Evolutionary conservation across 352 stramenopile species (phyloP), one percentile per base, ranked within the genome.

Genomic region (Phytophthora boehmeriae): DNA sequence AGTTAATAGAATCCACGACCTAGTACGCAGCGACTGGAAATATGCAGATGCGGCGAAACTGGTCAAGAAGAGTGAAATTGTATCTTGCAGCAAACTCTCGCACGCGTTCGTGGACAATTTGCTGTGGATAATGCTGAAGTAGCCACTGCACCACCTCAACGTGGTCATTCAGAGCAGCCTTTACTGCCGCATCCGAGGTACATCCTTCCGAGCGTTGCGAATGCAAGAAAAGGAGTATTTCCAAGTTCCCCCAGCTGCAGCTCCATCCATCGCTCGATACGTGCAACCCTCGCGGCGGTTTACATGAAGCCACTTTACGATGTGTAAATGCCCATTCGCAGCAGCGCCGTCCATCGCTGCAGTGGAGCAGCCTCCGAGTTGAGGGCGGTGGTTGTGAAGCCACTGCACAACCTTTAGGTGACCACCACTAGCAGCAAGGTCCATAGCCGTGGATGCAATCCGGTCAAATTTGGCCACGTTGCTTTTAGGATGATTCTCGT

Each of bases 181-280:
- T 51, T 17, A 68, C 44, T 14, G 47, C 36, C 20, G 59, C 64
- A 43, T 74, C 59, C n/a, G 65, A 74, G 5, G 61, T 73, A 30
- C 59, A 77, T 3, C 69, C 64, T 16, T 70, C 59, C 1, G 34
- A 54, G 14, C 63, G 54, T 27, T 76, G 39, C 8, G 34, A 34
- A n/a, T 73, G 54, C n/a, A 80, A 56, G 41, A 72, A 78, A 30
- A 71, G 39, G 27, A 80, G 32, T 2, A 77, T 46, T 23, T 78
- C 60, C 10, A 80, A 73, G 30, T 77, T 0, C 72, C 71, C 14
- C 54, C 54, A 19, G 59, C 54, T 35, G 68, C 68, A 25, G 68
- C 68, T 23, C 59, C 63, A 41, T 76, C 59, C 45, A 76, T 73
- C 27, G 68, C 68, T 34, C 51, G 38, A 23, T 60, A 71, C 9